These are phyloP conservation scores for Cladosporium sphaerospermum DNA, from an alignment of 2,329 filamentous ascomycete species.

Conservation along the genomic window DNA sequence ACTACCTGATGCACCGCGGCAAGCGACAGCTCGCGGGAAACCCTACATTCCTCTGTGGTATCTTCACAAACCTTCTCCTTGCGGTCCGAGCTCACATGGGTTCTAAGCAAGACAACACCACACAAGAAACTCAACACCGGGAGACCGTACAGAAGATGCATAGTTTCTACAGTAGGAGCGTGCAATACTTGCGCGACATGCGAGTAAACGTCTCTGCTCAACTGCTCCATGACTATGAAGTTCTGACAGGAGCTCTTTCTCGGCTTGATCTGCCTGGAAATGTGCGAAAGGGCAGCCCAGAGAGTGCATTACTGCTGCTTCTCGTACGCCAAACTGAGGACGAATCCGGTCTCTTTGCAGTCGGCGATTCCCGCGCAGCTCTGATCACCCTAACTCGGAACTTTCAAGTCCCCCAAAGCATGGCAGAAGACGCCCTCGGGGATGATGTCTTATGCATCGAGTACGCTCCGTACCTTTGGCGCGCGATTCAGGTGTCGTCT, in stretches of 20 bases:
- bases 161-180: conserved; percentile 73
- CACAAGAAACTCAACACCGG: conserved; percentile 75
- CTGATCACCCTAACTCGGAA: conserved; percentile 67
- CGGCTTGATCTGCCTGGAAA: conserved; percentile 63
- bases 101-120: conserved; percentile 69
- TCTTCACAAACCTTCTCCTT: conserved; percentile 70
- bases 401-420: conserved; percentile 58
- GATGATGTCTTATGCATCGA: conserved; percentile 47
- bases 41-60: conserved; percentile 74
- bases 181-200: conserved; percentile 53
- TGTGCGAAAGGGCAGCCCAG: conserved; percentile 62
- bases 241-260: conserved; percentile 16
- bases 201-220: neutral
- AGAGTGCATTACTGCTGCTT: conserved; percentile 72
- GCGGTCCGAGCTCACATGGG: conserved; percentile 71
- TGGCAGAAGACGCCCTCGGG: conserved; percentile 61
- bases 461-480: conserved; percentile 21
- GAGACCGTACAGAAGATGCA: conserved; percentile 70
- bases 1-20: conserved; percentile 72
- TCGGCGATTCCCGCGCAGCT: conserved; percentile 63
- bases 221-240: conserved; percentile 5
- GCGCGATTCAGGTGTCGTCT: neutral
- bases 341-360: conserved; percentile 59
- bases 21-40: conserved; percentile 55
- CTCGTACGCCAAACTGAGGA: conserved; percentile 68